Conservation (phyloP, 1,284 basidiomycete genomes). For the Mycosarcoma maydis region DNA sequence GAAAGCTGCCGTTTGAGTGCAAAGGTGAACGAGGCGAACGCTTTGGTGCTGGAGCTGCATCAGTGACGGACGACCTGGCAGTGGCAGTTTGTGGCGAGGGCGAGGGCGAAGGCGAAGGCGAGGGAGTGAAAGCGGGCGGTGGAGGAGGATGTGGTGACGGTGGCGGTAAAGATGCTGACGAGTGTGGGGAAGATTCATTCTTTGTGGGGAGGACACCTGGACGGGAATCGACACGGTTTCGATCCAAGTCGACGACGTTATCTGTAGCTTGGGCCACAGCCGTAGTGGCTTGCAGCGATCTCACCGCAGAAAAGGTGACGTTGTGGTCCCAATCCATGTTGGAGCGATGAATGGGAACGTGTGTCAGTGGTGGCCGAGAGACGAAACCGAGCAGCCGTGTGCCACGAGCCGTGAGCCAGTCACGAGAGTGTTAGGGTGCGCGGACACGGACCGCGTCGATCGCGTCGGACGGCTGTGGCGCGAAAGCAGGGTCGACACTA, state of each 20-base stretch:
- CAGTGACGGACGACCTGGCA: not conserved
- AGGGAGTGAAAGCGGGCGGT: slow-evolving; percentile 42
- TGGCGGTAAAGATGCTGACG: slow-evolving; percentile 25
- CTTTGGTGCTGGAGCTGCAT: not conserved
- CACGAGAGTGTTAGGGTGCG: too few relatives aligned
- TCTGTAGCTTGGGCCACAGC: too few relatives aligned
- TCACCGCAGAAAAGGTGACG: too few relatives aligned
- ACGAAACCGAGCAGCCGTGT: too few relatives aligned
- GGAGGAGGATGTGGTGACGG: slow-evolving; percentile 27
- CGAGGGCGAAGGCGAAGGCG: slow-evolving; percentile 34
- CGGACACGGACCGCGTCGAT: too few relatives aligned
- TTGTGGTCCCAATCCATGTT: slow-evolving; percentile 5
- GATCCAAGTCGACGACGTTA: not conserved
- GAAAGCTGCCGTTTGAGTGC: slow-evolving; percentile 2
- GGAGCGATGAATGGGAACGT: too few relatives aligned
- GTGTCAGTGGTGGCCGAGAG: too few relatives aligned
- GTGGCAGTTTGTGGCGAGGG: slow-evolving; percentile 11
- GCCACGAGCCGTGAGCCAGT: not conserved
- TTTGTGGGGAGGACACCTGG: slow-evolving; percentile 2
- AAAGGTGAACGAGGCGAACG: slow-evolving; percentile 9
- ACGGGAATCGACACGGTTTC: not conserved
- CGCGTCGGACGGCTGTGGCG: too few relatives aligned
- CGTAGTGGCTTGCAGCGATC: too few relatives aligned
- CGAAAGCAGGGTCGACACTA: too few relatives aligned
- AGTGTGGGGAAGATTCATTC: slow-evolving; percentile 8